Percentiles rank a stretch among this genome's conserved stretches.
Evolutionary conservation across 352 stramenopile genomes (phyloP).

Genomic region (Phytophthora cryptogea): DNA sequence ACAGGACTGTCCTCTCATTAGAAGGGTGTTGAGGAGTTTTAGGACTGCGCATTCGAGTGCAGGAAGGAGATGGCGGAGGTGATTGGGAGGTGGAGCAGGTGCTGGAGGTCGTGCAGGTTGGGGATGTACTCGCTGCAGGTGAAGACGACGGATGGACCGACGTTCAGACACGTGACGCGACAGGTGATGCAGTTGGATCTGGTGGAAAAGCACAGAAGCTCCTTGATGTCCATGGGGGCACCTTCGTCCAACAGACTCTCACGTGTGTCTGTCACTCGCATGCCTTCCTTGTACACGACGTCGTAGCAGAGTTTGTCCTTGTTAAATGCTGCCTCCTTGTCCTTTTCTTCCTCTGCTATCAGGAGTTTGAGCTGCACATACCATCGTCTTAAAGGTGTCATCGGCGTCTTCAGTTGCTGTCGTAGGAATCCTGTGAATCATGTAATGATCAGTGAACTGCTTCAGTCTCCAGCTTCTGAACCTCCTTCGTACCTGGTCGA

Average conservation of each 20-base stretch:
- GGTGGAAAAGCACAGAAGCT: slow-evolving; percentile 64
- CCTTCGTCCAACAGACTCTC: slow-evolving; percentile 38
- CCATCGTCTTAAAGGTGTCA: slow-evolving; percentile 50
- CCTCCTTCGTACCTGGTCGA: slow-evolving; percentile 30
- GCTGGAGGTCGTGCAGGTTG: slow-evolving; percentile 24
- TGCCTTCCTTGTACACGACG: slow-evolving; percentile 40
- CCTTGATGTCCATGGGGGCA: slow-evolving; percentile 12
- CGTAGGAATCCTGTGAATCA: slow-evolving; percentile 50
- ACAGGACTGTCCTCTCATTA: slow-evolving; percentile 43
- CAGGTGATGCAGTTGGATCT: slow-evolving; percentile 29
- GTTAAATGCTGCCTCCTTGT: slow-evolving; percentile 12
- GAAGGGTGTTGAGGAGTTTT: not conserved
- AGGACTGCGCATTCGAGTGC: not conserved
- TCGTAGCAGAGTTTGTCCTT: slow-evolving; percentile 50
- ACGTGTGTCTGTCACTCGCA: slow-evolving; percentile 31
- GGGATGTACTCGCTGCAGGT: slow-evolving; percentile 36
- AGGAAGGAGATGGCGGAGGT: slow-evolving; percentile 18
- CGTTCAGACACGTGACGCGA: slow-evolving; percentile 43
- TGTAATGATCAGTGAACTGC: not conserved
- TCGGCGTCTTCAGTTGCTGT: slow-evolving; percentile 31
- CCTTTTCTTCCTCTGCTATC: slow-evolving; percentile 11
- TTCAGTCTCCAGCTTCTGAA: not conserved
- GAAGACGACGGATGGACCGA: slow-evolving; percentile 9
- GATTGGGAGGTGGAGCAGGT: slow-evolving; percentile 12
- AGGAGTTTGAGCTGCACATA: slow-evolving; percentile 48